Evolutionary conservation across 1,284 basidiomycete species (phyloP).

Genomic region (Ustilago vetiveriae): DNA sequence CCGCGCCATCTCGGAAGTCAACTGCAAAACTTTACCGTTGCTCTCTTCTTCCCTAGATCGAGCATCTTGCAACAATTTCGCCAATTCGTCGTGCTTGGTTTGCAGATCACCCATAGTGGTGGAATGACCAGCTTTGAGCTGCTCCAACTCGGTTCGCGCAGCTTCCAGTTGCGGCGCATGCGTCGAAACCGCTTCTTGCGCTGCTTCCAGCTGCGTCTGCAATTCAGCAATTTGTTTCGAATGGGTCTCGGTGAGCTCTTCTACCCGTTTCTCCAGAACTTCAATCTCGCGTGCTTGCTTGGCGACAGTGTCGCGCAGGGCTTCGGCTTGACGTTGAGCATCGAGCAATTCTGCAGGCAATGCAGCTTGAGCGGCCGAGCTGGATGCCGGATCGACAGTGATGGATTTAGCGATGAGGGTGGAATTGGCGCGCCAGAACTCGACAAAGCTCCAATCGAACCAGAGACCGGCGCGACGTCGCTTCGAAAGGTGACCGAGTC

Average conservation of each 20-base stretch:
- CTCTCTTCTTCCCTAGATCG: conserved; percentile 15
- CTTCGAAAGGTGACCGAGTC: conserved; percentile 64
- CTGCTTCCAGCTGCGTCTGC: conserved; percentile 7
- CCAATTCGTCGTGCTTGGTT: conserved; percentile 16
- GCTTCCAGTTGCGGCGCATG: conserved; percentile 24
- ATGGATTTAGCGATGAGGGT: conserved; percentile 69
- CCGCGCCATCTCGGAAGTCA: conserved; percentile 33
- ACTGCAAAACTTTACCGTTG: conserved; percentile 29
- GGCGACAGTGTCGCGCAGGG: conserved; percentile 46
- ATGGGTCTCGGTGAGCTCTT: conserved; percentile 34
- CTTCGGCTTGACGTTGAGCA: conserved; percentile 57
- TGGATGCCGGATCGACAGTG: conserved; percentile 53
- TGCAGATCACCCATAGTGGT: conserved; percentile 20
- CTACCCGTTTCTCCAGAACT: conserved; percentile 33
- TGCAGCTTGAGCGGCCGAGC: conserved; percentile 36
- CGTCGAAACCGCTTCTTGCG: conserved; percentile 6
- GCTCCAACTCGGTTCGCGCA: conserved; percentile 17
- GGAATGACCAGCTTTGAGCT: conserved; percentile 22
- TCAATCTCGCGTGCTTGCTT: conserved; percentile 50
- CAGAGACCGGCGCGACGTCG: conserved; percentile 79
- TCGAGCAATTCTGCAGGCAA: conserved; percentile 58
- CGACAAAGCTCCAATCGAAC: conserved; percentile 99
- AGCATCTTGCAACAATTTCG: conserved; percentile 11
- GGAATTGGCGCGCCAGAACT: conserved; percentile 96
- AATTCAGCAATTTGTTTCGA: conserved; percentile 3